These are phyloP conservation scores for Lycium ferocissimum DNA, from an alignment of 257 asterid genomes.

Conservation along the genomic window DNA sequence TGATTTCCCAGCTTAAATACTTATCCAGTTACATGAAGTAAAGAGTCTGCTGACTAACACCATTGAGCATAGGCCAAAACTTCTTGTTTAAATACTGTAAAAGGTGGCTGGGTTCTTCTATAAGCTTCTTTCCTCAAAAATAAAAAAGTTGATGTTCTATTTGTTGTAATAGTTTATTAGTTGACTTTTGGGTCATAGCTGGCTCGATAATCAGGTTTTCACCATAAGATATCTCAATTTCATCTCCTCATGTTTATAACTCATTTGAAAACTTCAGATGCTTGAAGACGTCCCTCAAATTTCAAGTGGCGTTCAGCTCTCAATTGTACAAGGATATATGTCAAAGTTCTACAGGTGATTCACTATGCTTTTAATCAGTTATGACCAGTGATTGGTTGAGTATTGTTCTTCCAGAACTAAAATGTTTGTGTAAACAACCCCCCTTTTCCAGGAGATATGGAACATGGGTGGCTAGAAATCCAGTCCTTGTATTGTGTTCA, in stretches of 20 bases:
- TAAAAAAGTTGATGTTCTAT: background rate
- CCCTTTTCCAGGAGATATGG: conserved; percentile 87
- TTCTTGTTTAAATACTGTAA: background rate
- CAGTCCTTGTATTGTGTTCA: conserved; percentile 77
- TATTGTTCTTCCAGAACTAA: conserved; percentile 29
- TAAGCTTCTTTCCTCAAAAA: background rate
- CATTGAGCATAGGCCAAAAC: background rate
- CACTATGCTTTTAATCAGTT: conserved; percentile 29
- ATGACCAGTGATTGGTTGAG: conserved; percentile 30
- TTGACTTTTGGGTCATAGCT: conserved; percentile 12
- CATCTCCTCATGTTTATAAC: conserved; percentile 8
- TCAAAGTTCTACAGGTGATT: conserved; percentile 88
- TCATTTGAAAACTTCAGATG: conserved; percentile 57
- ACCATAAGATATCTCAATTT: conserved; percentile 11
- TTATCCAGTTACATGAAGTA: background rate
- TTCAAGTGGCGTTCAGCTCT: conserved; percentile 82
- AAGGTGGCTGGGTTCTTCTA: background rate
- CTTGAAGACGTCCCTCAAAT: conserved; percentile 94
- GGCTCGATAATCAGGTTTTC: background rate
- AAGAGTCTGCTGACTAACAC: background rate
- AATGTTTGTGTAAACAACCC: conserved; percentile 36
- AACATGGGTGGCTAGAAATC: conserved; percentile 98
- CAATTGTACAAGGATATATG: conserved; percentile 96
- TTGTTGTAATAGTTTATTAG: conserved; percentile 19
- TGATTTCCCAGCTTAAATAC: conserved; percentile 12